phyloP scores from a whole-genome alignment of 225 moss, liverwort and hornwort genomes.

The Polytrichum formosum region DNA sequence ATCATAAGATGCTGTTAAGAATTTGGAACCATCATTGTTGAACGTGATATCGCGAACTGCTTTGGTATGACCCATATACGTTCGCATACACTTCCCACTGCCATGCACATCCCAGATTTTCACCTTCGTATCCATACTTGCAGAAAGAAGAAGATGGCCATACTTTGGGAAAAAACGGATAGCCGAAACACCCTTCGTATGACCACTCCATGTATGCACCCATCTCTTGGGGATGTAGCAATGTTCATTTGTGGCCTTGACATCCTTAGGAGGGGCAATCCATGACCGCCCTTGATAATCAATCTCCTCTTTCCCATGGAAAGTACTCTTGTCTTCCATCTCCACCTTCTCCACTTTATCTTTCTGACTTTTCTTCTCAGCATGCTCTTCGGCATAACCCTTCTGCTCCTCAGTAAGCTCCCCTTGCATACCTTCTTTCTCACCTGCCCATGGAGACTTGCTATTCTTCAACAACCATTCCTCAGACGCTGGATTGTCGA shows the following conservation, averaged over 20 bases:
- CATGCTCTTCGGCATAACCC: slow-evolving; percentile 73
- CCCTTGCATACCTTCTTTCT: slow-evolving; percentile 71
- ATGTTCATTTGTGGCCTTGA: slow-evolving; percentile 90
- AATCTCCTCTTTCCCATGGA: slow-evolving; percentile 93
- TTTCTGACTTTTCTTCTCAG: slow-evolving; percentile 72
- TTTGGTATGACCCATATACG: slow-evolving; percentile 96
- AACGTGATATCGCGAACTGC: slow-evolving; percentile 95
- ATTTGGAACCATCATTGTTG: slow-evolving; percentile 93
- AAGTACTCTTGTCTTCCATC: slow-evolving; percentile 83
- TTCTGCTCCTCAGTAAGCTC: slow-evolving; percentile 94
- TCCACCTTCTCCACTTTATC: slow-evolving; percentile 82
- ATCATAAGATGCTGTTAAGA: slow-evolving; percentile 92
- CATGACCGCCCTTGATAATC: slow-evolving; percentile 97
- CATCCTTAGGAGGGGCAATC: slow-evolving; percentile 93
- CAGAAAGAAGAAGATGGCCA: slow-evolving; percentile 91
- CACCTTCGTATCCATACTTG: slow-evolving; percentile 96
- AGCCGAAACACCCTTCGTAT: slow-evolving; percentile 90
- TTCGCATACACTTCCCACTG: slow-evolving; percentile 97
- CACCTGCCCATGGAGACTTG: slow-evolving; percentile 87
- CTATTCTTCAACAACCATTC: slow-evolving; percentile 83
- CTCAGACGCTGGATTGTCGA: slow-evolving; percentile 71
- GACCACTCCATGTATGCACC: slow-evolving; percentile 97
- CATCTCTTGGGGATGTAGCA: slow-evolving; percentile 97
- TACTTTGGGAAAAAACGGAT: slow-evolving; percentile 90
- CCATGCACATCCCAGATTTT: slow-evolving; percentile 99